Evolutionary conservation across 768 basidiomycete species (phyloP).

Genomic region (Xerocomellus intermedius): DNA sequence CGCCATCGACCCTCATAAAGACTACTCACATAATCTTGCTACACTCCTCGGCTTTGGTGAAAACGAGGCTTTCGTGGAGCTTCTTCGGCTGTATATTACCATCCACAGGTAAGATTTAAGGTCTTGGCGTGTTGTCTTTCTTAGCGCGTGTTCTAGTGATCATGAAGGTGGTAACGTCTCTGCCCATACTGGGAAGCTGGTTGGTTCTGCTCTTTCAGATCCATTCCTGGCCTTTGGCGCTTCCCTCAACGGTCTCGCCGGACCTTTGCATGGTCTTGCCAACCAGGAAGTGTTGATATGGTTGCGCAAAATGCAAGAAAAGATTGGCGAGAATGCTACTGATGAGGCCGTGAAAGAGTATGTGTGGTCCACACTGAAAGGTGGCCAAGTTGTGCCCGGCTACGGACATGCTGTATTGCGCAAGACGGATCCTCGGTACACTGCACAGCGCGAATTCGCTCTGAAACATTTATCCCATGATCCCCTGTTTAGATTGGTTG

Average conservation of each 20-base stretch:
- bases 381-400: constrained; percentile 92
- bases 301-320: constrained; percentile 89
- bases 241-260: constrained; percentile 93
- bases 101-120: constrained; percentile 70
- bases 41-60: constrained; percentile 90
- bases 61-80: constrained; percentile 85
- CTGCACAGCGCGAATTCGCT: constrained; percentile 87
- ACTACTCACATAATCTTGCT: constrained; percentile 87
- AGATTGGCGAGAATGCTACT: constrained; percentile 81
- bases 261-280: constrained; percentile 93
- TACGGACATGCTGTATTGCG: constrained; percentile 86
- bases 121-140: background rate
- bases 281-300: constrained; percentile 97
- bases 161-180: constrained; percentile 99
- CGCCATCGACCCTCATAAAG: constrained; percentile 78
- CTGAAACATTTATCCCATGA: constrained; percentile 81
- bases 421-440: constrained; percentile 92
- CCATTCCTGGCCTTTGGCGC: constrained; percentile 95
- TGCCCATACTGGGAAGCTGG: constrained; percentile 89
- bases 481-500: constrained; percentile 93
- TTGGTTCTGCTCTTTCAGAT: constrained; percentile 94
- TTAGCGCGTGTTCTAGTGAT: constrained; percentile 49
- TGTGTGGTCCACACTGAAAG: constrained; percentile 92
- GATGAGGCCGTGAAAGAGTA: constrained; percentile 92
- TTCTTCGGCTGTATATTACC: constrained; percentile 93